Base-by-base conservation (phyloP, 352 stramenopile species). In the Phytopythium ostracodes region DNA sequence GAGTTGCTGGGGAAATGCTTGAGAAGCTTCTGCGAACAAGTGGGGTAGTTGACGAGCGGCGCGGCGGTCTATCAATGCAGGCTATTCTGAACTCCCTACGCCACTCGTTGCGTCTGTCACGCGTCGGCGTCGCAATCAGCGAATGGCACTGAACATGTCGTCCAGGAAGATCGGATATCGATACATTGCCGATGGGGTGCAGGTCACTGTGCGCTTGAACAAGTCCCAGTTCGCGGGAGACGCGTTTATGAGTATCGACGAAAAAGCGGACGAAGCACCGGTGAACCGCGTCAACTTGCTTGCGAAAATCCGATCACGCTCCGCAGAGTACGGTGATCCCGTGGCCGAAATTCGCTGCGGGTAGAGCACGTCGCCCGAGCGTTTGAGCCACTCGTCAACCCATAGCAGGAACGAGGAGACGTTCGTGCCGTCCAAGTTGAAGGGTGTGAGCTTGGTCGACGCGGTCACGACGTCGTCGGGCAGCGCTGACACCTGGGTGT, bases 231-330 rank as follows among this genome's bases (percentile, higher is more conserved):
- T 54, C 4, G 25, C 47, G 4, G 6, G 10, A 1, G 47, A 54
- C 47, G 47, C 47, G 14, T 54, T 25, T 25, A 54, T 29, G 24
- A 54, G 47, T 17, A 27, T 29, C 15, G 47, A 54, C 22, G n/a
- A 9, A 5, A 25, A n/a, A n/a, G 25, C 47, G 17, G 7, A 14
- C 9, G n/a, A 24, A 22, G 1, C 15, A 9, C 11, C n/a, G 1
- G 46, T 52, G n/a, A 71, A 73, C 0, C 38, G 36, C 6, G 51
- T 66, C 24, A 43, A 52, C 14, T 63, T 59, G 22, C 56, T 56
- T 53, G 24, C 31, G 33, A 74, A 52, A 44, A 68, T 44, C 15
- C 64, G 24, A 5, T 64, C 60, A 14, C 60, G 59, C 10, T 74
- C 64, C 7, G 50, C 9, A 44, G 60, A 71, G 29, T 71, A 71